Conservation (phyloP, 2,329 filamentous ascomycete species). For the Pestalotiopsis sp. region DNA sequence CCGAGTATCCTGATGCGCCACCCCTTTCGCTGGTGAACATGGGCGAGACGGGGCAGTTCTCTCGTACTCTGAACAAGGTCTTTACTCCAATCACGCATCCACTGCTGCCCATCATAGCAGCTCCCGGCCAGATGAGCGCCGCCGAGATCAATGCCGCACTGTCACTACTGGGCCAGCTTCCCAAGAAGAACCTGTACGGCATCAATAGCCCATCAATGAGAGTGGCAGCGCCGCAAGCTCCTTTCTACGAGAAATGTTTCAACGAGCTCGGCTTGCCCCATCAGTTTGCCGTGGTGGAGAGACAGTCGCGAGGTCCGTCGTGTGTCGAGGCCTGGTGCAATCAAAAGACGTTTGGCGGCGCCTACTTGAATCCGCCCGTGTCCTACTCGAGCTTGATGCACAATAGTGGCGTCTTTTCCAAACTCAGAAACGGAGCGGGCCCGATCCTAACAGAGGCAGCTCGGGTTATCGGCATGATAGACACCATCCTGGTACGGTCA, state of each 20-base stretch:
- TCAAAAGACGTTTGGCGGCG: constrained; percentile 78
- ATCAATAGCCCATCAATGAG: constrained; percentile 72
- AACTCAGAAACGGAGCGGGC: constrained; percentile 51
- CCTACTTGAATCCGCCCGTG: constrained; percentile 77
- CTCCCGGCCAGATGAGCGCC: constrained; percentile 82
- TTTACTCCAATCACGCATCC: constrained; percentile 90
- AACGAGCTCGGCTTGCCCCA: constrained; percentile 86
- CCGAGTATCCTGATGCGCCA: constrained; percentile 68
- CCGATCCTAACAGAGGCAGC: constrained; percentile 74
- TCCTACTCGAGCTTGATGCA: constrained; percentile 63
- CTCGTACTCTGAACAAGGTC: constrained; percentile 80
- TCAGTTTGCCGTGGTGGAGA: constrained; percentile 74
- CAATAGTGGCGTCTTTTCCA: constrained; percentile 52
- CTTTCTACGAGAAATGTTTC: constrained; percentile 85
- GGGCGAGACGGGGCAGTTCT: constrained; percentile 84
- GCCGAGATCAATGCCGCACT: constrained; percentile 83
- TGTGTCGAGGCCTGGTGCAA: constrained; percentile 74
- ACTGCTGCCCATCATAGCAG: constrained; percentile 79
- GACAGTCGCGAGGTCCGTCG: constrained; percentile 63
- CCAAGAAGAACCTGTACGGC: constrained; percentile 78
- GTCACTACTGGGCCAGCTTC: constrained; percentile 78
- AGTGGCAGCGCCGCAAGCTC: constrained; percentile 69
- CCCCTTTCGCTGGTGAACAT: constrained; percentile 85
- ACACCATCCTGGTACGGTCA: constrained; percentile 73
- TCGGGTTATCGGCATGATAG: constrained; percentile 76